Evolutionary conservation across 2,329 filamentous ascomycete genomes (phyloP).

Genomic region (Metarhizium guizhouense): DNA sequence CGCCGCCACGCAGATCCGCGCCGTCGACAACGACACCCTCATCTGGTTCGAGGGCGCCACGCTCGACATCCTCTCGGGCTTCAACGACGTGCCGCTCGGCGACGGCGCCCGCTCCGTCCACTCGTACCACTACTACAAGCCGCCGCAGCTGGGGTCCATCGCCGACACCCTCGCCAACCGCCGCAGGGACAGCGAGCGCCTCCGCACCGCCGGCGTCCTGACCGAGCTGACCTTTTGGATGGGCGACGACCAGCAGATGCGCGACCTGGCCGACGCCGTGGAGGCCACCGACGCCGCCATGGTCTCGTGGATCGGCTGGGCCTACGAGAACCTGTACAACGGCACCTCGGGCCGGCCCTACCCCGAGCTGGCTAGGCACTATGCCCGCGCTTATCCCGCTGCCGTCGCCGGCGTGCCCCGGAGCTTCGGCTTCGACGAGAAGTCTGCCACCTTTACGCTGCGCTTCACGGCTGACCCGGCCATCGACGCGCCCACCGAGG

Average conservation of each 20-base stretch:
- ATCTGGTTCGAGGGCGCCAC: conserved; percentile 13
- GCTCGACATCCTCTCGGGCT: conserved; percentile 10
- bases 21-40: conserved; percentile 11
- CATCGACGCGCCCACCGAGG: conserved; percentile 10
- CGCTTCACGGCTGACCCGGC: conserved; percentile 5
- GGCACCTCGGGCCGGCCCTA: conserved; percentile 7
- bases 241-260: conserved; percentile 11
- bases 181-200: conserved; percentile 10
- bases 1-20: conserved; percentile 9
- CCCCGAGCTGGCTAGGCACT: conserved; percentile 9
- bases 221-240: conserved; percentile 12
- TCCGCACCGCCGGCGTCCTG: conserved; percentile 10
- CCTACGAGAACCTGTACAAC: conserved; percentile 12
- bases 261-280: conserved; percentile 8
- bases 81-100: conserved; percentile 11
- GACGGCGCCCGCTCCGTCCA: conserved; percentile 11
- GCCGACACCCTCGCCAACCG: conserved; percentile 8
- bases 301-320: conserved; percentile 13
- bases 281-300: conserved; percentile 9
- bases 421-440: conserved; percentile 9
- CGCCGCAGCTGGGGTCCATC: conserved; percentile 11
- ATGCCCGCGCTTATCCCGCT: conserved; percentile 11
- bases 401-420: conserved; percentile 9
- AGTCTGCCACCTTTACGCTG: conserved; percentile 6
- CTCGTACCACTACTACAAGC: conserved; percentile 13